Conservation (phyloP, 495 filamentous ascomycete species). For the Penicillium taxi region DNA sequence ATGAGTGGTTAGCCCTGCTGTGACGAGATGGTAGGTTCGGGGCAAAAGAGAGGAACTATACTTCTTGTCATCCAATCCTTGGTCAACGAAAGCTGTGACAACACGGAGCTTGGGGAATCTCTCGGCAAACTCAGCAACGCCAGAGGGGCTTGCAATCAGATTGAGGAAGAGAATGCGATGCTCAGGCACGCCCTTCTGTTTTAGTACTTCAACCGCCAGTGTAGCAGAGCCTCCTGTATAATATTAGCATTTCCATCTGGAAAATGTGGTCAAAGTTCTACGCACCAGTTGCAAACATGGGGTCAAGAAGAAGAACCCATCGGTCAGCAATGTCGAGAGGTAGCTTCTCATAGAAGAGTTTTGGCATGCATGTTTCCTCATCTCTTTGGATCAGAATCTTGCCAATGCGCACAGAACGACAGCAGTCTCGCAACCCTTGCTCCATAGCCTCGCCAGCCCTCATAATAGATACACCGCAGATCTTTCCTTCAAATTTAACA, state of each 20-base stretch:
- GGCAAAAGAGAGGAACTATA: conserved; percentile 34
- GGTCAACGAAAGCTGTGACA: conserved; percentile 94
- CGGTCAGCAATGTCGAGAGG: conserved; percentile 85
- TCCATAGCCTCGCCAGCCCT: conserved; percentile 97
- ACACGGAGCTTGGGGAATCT: conserved; percentile 88
- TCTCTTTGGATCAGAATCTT: conserved; percentile 98
- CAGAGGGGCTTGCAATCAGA: conserved; percentile 89
- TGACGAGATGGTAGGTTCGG: not conserved
- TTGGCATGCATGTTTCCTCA: conserved; percentile 86
- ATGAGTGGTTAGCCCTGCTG: conserved; percentile 10
- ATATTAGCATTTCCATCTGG: conserved; percentile 6
- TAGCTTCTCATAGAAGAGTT: conserved; percentile 94
- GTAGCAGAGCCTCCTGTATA: conserved; percentile 79
- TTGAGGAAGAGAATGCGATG: conserved; percentile 94
- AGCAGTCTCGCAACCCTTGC: conserved; percentile 92
- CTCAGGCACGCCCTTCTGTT: conserved; percentile 82
- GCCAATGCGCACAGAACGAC: conserved; percentile 89
- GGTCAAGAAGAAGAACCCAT: conserved; percentile 94
- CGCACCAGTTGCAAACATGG: conserved; percentile 96
- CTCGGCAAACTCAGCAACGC: conserved; percentile 80
- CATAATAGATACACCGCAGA: conserved; percentile 98
- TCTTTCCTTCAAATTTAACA: conserved; percentile 93
- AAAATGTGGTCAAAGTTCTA: conserved; percentile 1
- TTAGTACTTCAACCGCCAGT: conserved; percentile 91
- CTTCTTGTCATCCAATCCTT: conserved; percentile 96